Conservation (phyloP, 441 rosid species). For the Croton setiger region DNA sequence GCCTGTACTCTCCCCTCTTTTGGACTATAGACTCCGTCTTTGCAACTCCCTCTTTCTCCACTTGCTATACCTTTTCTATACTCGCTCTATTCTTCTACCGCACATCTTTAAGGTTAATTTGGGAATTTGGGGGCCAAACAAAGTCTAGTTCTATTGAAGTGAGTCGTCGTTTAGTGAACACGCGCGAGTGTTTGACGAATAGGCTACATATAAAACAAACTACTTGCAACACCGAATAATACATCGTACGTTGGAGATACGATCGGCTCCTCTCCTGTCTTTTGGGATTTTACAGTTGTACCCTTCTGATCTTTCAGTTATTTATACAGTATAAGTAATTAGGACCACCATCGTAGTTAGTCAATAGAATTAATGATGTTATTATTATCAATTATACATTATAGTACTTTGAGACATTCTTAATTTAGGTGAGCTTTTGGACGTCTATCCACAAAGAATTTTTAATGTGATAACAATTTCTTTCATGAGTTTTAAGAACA, state of each 20-base stretch:
- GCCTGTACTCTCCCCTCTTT: slow-evolving; percentile 16
- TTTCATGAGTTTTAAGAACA: no score
- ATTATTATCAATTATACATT: not conserved
- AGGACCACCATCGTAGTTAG: not conserved
- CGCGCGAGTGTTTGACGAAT: not conserved
- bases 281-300: not conserved
- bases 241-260: slow-evolving; percentile 39
- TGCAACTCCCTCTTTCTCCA: not conserved
- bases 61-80: no score
- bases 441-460: not conserved
- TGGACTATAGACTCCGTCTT: not conserved
- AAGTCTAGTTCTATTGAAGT: not conserved
- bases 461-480: no score
- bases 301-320: slow-evolving; percentile 4
- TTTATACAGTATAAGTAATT: not conserved
- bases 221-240: slow-evolving; percentile 25
- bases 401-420: not conserved
- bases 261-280: slow-evolving; percentile 22
- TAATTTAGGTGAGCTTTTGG: not conserved
- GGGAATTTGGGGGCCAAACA: no score
- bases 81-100: not conserved
- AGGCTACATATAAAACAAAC: slow-evolving; percentile 10
- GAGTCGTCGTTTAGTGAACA: not conserved
- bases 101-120: not conserved
- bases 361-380: not conserved